phyloP scores from a whole-genome alignment of 2,329 filamentous ascomycete species.

The Ceratocystiopsis minuta region DNA sequence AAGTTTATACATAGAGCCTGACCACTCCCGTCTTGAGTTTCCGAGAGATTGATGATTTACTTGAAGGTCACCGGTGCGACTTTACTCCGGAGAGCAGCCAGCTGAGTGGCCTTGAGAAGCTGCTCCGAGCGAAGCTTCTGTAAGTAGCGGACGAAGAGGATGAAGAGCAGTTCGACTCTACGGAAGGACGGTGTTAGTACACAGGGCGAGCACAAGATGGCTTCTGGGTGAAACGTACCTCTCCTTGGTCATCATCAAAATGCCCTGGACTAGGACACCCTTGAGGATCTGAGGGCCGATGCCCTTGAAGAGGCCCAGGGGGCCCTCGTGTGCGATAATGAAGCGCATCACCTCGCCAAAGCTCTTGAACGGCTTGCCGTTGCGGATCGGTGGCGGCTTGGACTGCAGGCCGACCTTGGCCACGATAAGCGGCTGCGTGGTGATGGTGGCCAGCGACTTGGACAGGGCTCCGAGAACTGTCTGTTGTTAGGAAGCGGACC shows the following conservation, averaged over 20 bases:
- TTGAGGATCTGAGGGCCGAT: slow-evolving; percentile 89
- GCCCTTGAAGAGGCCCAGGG: slow-evolving; percentile 80
- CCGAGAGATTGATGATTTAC: too few relatives aligned
- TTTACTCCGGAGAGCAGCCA: slow-evolving; percentile 41
- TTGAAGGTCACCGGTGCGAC: slow-evolving; percentile 14
- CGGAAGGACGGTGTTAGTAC: slow-evolving; percentile 4
- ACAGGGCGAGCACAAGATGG: too few relatives aligned
- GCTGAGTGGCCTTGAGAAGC: slow-evolving; percentile 45
- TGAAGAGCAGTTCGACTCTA: slow-evolving; percentile 74
- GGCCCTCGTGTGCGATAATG: slow-evolving; percentile 76
- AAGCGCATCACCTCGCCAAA: slow-evolving; percentile 92
- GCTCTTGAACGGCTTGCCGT: slow-evolving; percentile 82
- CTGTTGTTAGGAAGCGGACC: not conserved
- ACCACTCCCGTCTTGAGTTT: too few relatives aligned
- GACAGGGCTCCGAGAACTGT: slow-evolving; percentile 80
- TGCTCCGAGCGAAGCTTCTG: slow-evolving; percentile 51
- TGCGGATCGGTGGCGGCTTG: slow-evolving; percentile 63
- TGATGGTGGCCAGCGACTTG: slow-evolving; percentile 79
- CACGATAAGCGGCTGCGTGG: slow-evolving; percentile 88
- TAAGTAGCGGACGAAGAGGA: slow-evolving; percentile 71
- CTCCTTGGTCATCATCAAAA: slow-evolving; percentile 99
- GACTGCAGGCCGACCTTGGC: slow-evolving; percentile 95
- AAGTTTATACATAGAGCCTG: too few relatives aligned
- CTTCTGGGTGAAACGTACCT: slow-evolving; percentile 33
- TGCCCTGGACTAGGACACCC: slow-evolving; percentile 79